Evolutionary conservation across 176 grass and related monocot genomes (phyloP), one percentile per base, ranked within the genome.

Genomic region (Thalia dealbata): DNA sequence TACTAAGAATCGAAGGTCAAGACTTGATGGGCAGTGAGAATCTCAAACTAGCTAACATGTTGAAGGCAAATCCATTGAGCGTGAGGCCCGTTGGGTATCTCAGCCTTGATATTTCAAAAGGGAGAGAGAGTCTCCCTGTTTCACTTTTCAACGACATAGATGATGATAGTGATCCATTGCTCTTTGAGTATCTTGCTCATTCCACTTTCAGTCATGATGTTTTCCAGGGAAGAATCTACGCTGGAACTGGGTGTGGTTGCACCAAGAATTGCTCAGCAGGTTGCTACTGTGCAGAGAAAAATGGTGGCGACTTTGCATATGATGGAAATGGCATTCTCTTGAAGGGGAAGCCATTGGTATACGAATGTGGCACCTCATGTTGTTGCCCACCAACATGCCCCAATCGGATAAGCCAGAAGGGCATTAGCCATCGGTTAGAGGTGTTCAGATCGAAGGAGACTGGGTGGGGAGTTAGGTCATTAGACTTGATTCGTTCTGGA

Each of bases 401-500:
- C 10, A 92, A 97, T 79, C 69, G 89, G 3, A 73, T 79, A 32
- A 88, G 86, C 3, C 93, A 97, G 88, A 91, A 61, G 46, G 89
- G 89, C 23, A 84, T 97, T 51, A 92, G 86, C 74, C 64, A 90
- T 73, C 78, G 69, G 30, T 30, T 97, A 41, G 87, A 97, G 84
- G 85, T 97, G 64, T 92, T 92, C 50, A 78, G 93, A 22, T 96
- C 93, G 5, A 73, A 21, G 30, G 87, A 89, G 69, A 97, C 89
- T 16, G 75, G 84, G 22, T 97, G 93, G 93, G 89, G 84, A 22
- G 89, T 92, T 7, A 82, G 93, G 75, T 81, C 87, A 0, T 72
- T 97, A 23, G 93, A 97, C 63, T 51, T 92, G 24, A 97, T 92
- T 75, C 89, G 81, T 29, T 82, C 93, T 3, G 93, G 93, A 0